Percentiles rank a stretch among this genome's conserved stretches.
These are phyloP conservation scores for Rhodosporidiobolus sp. DNA, from an alignment of 768 basidiomycete genomes.

Conservation along the genomic window DNA sequence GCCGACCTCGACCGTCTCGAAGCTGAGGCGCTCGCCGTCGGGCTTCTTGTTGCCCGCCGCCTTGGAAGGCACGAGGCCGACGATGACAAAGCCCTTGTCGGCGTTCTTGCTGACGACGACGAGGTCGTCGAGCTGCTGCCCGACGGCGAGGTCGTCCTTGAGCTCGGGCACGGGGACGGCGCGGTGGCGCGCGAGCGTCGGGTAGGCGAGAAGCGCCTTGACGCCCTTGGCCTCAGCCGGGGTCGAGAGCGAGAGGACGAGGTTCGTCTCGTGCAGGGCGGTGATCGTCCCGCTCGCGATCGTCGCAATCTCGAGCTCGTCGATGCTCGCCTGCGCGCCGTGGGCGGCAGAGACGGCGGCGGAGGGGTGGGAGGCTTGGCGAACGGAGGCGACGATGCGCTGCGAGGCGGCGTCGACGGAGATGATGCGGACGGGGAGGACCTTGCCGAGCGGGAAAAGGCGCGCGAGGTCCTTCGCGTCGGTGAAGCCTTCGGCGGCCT, in stretches of 20 bases:
- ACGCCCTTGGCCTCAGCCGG: conserved; percentile 53
- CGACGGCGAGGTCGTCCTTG: conserved; percentile 61
- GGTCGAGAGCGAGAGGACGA: conserved; percentile 68
- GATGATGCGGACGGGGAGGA: conserved; percentile 77
- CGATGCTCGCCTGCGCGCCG: conserved; percentile 63
- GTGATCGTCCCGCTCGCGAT: conserved; percentile 57
- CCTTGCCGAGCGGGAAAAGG: conserved; percentile 73
- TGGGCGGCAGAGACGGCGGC: conserved; percentile 60
- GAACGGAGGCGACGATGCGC: conserved; percentile 78
- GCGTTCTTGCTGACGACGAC: conserved; percentile 84
- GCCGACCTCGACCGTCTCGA: conserved; percentile 67
- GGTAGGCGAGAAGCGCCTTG: conserved; percentile 79
- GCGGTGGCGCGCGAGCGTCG: conserved; percentile 78
- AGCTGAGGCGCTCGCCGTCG: conserved; percentile 51
- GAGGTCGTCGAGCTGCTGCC: conserved; percentile 69
- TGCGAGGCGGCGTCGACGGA: conserved; percentile 59
- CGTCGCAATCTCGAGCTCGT: conserved; percentile 59
- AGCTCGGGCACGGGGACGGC: conserved; percentile 65
- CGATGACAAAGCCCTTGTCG: conserved; percentile 80
- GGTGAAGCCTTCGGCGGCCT: conserved; percentile 60
- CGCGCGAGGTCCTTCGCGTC: conserved; percentile 49
- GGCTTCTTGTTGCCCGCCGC: conserved; percentile 34
- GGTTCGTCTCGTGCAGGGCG: conserved; percentile 82
- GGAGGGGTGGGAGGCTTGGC: conserved; percentile 61
- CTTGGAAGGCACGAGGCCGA: conserved; percentile 57